These are phyloP conservation scores for Jimgerdemannia flammicorona DNA, from an alignment of 192 early-diverging fungal genomes.

Conservation along the genomic window DNA sequence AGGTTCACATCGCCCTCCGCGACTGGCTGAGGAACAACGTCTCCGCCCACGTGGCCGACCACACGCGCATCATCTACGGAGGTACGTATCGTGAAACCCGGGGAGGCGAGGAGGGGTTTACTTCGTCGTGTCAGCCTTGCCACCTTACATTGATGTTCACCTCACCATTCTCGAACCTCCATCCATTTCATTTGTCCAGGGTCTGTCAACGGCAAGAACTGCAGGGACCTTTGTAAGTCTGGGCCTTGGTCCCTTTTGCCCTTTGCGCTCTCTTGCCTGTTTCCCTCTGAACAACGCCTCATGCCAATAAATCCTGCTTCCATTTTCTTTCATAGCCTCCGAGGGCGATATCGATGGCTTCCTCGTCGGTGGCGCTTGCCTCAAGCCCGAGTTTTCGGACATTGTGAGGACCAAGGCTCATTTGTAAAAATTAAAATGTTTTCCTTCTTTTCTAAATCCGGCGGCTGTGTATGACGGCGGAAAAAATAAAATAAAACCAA, in stretches of 20 bases:
- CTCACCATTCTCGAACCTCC: neutral
- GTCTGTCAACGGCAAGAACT: neutral
- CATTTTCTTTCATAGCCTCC: conserved; percentile 29
- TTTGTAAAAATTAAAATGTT: too few species aligned
- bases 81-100: conserved; percentile 76
- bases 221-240: too few species aligned
- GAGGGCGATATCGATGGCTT: conserved; percentile 97
- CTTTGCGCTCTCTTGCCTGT: conserved; percentile 4
- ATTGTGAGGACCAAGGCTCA: conserved; percentile 47
- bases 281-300: neutral
- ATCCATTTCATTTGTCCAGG: neutral
- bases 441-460: too few species aligned
- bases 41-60: conserved; percentile 77
- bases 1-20: conserved; percentile 88
- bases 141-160: neutral
- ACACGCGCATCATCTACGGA: conserved; percentile 94
- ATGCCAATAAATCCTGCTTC: neutral
- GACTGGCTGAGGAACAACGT: conserved; percentile 83
- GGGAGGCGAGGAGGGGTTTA: conserved; percentile 51
- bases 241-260: neutral
- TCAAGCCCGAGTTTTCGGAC: conserved; percentile 85
- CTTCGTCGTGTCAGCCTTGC: too few species aligned
- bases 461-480: too few species aligned
- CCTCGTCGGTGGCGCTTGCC: conserved; percentile 97
- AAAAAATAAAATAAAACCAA: too few species aligned